Base-by-base conservation (phyloP, 2,329 filamentous ascomycete species). In the Alternaria arbusti region DNA sequence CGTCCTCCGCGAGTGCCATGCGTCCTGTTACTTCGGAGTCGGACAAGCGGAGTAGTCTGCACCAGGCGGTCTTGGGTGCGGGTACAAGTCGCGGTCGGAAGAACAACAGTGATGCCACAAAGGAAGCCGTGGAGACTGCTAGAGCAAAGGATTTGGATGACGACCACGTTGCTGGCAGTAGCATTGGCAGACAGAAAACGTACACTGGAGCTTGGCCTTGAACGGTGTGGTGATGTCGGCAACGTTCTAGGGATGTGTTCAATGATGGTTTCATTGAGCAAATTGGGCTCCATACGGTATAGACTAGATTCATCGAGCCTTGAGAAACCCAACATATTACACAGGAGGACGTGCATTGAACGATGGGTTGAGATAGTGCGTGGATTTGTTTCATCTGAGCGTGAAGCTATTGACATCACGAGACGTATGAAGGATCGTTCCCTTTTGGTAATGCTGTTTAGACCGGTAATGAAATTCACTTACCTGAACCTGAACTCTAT, bases 181-280 rank as follows among this genome's bases (percentile, higher is more conserved):
- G 36, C 8, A 40, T 10, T 40, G 36, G 36, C 36, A 20, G 30
- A 32, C 32, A 26, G 13, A 30, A 30, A 12, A 25, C 45, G 5
- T 61, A 61, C 25, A 50, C 32, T 17, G 58, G 52, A n/a, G 32
- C 52, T 9, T 61, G 45, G 58, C 52, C 58, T 57, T 26, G 36
- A 40, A 40, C 36, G n/a, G 36, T 40, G 36, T 40, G 36, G 36
- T 40, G 36, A 40, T 40, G 36, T 40, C 36, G 36, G 8, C 36
- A 40, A 52, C 12, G 30, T 36, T 15, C 5, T 15, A 8, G 13
- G 17, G 17, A 22, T 22, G 30, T 51, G 9, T 25, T n/a, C 13
- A 12, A 10, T 36, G 49, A 6, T 52, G 49, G 11, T 52, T 23
- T 25, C n/a, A 6, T 32, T n/a, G 13, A 36, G 13, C 20, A 52